Percentiles rank a stretch among this genome's conserved stretches.
Evolutionary conservation across 2,329 filamentous ascomycete genomes (phyloP).

Genomic region (Penicillium sp.): DNA sequence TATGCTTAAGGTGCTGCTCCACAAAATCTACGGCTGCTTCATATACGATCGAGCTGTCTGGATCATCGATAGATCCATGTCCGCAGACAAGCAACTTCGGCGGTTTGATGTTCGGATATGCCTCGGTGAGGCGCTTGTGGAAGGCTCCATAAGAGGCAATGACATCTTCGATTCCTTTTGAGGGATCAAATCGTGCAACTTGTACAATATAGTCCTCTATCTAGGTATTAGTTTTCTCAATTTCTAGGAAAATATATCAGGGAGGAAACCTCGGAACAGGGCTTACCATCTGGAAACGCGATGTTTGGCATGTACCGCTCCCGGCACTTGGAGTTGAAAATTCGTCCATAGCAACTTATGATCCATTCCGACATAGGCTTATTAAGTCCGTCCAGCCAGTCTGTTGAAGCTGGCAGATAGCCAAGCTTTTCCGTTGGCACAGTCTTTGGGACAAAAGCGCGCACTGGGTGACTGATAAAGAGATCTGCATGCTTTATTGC

Average conservation of each 20-base stretch:
- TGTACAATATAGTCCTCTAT: conserved; percentile 73
- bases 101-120: neutral
- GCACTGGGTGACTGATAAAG: conserved; percentile 79
- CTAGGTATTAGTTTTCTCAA: neutral
- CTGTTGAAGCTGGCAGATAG: conserved; percentile 77
- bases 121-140: conserved; percentile 44
- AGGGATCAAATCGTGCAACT: conserved; percentile 61
- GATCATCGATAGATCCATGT: conserved; percentile 77
- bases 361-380: conserved; percentile 72
- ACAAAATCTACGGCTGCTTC: conserved; percentile 70
- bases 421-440: conserved; percentile 65
- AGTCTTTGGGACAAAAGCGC: conserved; percentile 74
- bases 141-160: conserved; percentile 50
- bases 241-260: neutral
- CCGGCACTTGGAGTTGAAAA: conserved; percentile 65
- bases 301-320: conserved; percentile 54
- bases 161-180: conserved; percentile 79
- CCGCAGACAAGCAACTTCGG: conserved; percentile 74
- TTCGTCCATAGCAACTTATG: conserved; percentile 71
- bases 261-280: neutral
- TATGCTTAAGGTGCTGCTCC: conserved; percentile 57
- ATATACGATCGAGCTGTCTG: conserved; percentile 53
- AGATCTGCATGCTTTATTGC: conserved; percentile 73
- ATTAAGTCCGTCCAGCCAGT: conserved; percentile 77
- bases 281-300: conserved; percentile 32